These are phyloP conservation scores for Globisporangium cederbergense DNA, from an alignment of 352 stramenopile genomes.

Conservation along the genomic window DNA sequence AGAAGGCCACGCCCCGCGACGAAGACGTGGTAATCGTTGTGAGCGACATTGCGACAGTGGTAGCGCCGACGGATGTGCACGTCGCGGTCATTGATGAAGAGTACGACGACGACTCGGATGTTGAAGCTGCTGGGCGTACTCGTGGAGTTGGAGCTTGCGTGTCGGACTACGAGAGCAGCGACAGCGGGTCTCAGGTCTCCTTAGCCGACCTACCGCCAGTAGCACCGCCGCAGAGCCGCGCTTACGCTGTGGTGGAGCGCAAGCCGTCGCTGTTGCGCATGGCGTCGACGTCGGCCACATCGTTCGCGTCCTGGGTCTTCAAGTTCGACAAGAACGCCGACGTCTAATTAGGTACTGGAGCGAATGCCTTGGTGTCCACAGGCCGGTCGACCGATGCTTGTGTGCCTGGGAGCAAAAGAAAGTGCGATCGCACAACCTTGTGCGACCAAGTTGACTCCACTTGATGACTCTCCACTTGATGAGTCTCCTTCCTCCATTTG, in stretches of 20 bases:
- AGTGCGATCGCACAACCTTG: too few species aligned
- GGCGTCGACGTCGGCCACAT: slow-evolving; percentile 17
- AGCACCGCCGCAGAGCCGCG: slow-evolving; percentile 2
- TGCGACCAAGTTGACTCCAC: too few species aligned
- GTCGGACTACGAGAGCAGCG: neutral
- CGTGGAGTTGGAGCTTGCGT: neutral
- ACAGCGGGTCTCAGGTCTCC: neutral
- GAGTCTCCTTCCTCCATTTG: too few species aligned
- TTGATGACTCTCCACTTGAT: too few species aligned
- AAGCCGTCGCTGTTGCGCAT: slow-evolving; percentile 17
- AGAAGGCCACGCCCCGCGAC: slow-evolving; percentile 23
- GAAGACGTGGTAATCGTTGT: slow-evolving; percentile 38
- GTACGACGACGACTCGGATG: neutral
- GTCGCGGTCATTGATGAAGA: slow-evolving; percentile 6
- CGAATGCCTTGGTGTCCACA: neutral
- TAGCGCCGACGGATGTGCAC: slow-evolving; percentile 1
- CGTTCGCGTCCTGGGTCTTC: slow-evolving; percentile 20
- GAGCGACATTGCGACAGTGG: slow-evolving; percentile 15
- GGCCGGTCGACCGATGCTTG: too few species aligned
- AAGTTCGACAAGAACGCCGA: slow-evolving; percentile 12
- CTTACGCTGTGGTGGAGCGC: slow-evolving; percentile 19
- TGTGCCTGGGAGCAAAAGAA: too few species aligned
- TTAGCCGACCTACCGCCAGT: too few species aligned
- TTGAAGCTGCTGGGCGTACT: neutral
- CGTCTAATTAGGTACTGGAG: neutral